Evolutionary conservation across 352 stramenopile genomes (phyloP), one percentile per base, ranked within the genome.

Genomic region (Thalassiosira mediterranea): DNA sequence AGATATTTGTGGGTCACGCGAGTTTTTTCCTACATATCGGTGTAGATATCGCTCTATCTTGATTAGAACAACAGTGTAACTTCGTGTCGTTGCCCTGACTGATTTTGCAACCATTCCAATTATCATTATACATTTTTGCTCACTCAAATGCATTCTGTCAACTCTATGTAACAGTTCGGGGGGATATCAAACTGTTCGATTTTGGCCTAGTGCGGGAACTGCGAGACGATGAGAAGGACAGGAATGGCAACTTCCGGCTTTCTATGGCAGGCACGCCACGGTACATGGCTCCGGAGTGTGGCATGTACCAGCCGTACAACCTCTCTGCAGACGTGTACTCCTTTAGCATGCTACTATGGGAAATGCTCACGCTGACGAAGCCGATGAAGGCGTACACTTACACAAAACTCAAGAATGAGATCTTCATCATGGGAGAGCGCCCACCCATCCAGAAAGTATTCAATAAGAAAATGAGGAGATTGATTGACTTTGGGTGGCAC

Each of bases 291-390:
- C 84, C 84, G 10, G 84, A 90, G 61, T 66, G 77, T 29, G 76
- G 74, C 11, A 26, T 76, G 0, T 67, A 75, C 26, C 11, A 87
- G 66, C 95, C 95, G 58, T 97, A 97, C 84, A 96, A 94, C 28
- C 91, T 97, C 69, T 96, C 97, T 64, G 94, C 93, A 3, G 94
- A 98, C 76, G 95, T 98, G 29, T 98, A 96, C 64, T 97, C 93
- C 46, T 97, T 97, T 73, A 94, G 84, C 52, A 97, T 97, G 58
- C 91, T 98, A 11, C 84, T 98, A 58, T 98, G 94, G 94, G 95
- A 98, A 81, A 96, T 97, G 48, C 89, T 96, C 52, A 95, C 93
- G 26, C 83, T 92, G 19, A 73, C 88, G 29, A 72, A 76, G 53
- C 74, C 74, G 11, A 28, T 82, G 13, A 42, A 65, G 37, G 29